phyloP scores from a whole-genome alignment of 2,329 filamentous ascomycete genomes.

The Claviceps arundinis region DNA sequence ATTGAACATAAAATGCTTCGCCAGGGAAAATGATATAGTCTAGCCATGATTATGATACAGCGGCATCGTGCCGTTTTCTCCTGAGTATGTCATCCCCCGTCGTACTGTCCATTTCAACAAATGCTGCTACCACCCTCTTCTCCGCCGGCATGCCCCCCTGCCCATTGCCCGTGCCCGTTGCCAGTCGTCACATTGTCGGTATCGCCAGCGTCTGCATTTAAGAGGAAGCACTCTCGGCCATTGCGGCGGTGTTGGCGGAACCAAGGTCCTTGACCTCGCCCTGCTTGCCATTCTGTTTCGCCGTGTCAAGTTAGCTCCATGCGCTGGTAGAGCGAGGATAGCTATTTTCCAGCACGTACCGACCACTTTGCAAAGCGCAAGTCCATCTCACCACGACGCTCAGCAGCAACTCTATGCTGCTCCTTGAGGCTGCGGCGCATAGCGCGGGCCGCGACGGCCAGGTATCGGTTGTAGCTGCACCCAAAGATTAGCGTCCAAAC shows the following conservation, averaged over 20 bases:
- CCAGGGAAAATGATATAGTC: constrained; percentile 16
- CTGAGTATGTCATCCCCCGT: neutral
- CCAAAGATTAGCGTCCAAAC: constrained; percentile 1
- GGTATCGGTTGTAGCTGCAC: constrained; percentile 96
- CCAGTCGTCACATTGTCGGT: neutral
- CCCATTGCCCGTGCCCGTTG: neutral
- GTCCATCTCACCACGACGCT: constrained; percentile 82
- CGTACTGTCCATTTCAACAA: neutral
- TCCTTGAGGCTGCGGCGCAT: constrained; percentile 97
- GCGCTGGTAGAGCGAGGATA: neutral
- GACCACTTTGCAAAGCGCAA: constrained; percentile 89
- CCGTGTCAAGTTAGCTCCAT: constrained; percentile 18
- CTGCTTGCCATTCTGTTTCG: constrained; percentile 81
- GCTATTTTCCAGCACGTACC: constrained; percentile 38
- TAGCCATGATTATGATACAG: constrained; percentile 23
- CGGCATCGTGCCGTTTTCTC: constrained; percentile 8
- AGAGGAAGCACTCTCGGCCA: constrained; percentile 24
- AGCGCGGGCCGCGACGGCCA: constrained; percentile 84
- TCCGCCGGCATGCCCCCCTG: neutral
- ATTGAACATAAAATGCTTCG: constrained; percentile 2
- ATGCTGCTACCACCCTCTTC: neutral
- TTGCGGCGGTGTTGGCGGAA: constrained; percentile 34
- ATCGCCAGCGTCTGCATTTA: constrained; percentile 10
- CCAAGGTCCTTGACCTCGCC: constrained; percentile 66
- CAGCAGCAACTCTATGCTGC: constrained; percentile 72